These are phyloP conservation scores for Botrytis pseudocinerea DNA, from an alignment of 2,329 filamentous ascomycete species.

Conservation along the genomic window DNA sequence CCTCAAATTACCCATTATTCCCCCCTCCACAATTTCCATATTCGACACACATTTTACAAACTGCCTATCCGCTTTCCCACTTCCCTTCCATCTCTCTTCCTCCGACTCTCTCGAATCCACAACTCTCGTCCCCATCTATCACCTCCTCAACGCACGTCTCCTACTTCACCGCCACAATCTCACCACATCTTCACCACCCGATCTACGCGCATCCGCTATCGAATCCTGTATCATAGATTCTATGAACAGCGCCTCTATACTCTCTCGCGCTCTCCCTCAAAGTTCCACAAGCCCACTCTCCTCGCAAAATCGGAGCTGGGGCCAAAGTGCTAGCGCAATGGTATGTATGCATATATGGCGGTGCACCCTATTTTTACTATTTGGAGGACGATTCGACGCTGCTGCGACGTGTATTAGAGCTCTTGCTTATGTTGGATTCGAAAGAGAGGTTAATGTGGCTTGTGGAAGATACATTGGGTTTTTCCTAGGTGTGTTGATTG, in stretches of 20 bases:
- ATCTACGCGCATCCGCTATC: constrained; percentile 69
- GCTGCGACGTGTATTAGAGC: constrained; percentile 74
- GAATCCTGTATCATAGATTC: constrained; percentile 74
- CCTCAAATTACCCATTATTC: constrained; percentile 66
- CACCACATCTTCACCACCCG: constrained; percentile 64
- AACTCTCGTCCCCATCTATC: constrained; percentile 71
- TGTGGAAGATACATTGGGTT: constrained; percentile 83
- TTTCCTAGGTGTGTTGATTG: constrained; percentile 69
- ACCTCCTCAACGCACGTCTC: constrained; percentile 80
- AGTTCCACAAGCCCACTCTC: constrained; percentile 36
- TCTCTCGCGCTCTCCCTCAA: constrained; percentile 62
- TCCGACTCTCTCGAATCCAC: constrained; percentile 69
- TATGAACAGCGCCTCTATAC: constrained; percentile 74
- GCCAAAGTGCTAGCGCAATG: constrained; percentile 60
- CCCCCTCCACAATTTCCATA: constrained; percentile 65
- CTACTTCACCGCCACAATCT: constrained; percentile 88
- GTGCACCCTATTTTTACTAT: constrained; percentile 76
- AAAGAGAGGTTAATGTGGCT: constrained; percentile 69
- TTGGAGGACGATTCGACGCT: constrained; percentile 70
- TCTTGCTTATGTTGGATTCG: constrained; percentile 67
- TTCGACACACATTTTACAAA: constrained; percentile 80
- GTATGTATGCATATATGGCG: constrained; percentile 86
- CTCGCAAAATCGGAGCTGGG: constrained; percentile 31
- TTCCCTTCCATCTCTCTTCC: constrained; percentile 68
- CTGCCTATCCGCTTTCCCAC: constrained; percentile 74